These are phyloP conservation scores for Triangularia verruculosa DNA, from an alignment of 2,329 filamentous ascomycete species.

Conservation along the genomic window DNA sequence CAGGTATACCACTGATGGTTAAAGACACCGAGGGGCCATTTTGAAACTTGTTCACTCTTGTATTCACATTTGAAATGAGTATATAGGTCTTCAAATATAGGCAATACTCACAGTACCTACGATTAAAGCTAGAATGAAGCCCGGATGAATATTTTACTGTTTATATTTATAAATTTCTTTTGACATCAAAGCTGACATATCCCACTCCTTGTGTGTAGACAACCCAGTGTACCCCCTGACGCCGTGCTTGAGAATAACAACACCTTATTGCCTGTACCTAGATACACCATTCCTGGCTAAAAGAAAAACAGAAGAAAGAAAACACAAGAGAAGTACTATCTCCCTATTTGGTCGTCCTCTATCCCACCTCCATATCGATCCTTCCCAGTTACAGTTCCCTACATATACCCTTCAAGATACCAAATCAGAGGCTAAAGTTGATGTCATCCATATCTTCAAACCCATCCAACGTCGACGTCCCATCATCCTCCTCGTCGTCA, in stretches of 20 bases:
- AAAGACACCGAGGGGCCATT: no score
- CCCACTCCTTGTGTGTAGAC: background rate
- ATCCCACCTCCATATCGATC: background rate
- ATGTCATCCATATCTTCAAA: slow-evolving; percentile 20
- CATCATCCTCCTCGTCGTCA: slow-evolving; percentile 25
- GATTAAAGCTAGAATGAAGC: background rate
- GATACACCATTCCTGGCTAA: background rate
- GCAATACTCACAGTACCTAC: no score
- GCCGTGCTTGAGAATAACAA: background rate
- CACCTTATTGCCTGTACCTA: background rate
- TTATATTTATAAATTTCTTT: background rate
- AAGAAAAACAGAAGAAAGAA: background rate
- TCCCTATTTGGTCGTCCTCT: no score
- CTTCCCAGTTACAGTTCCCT: background rate
- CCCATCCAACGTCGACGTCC: slow-evolving; percentile 25
- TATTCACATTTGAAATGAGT: no score
- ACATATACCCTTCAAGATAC: background rate
- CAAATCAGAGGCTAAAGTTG: background rate
- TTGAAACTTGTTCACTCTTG: no score
- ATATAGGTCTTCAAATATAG: no score
- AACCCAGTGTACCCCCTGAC: background rate
- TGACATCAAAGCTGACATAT: background rate
- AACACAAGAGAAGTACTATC: no score
- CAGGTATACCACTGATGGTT: no score
- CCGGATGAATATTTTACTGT: background rate